Percentiles rank a stretch among this genome's conserved stretches.
Evolutionary conservation across 148 eudicot genomes (phyloP).

Genomic region (Diospyros kaki): DNA sequence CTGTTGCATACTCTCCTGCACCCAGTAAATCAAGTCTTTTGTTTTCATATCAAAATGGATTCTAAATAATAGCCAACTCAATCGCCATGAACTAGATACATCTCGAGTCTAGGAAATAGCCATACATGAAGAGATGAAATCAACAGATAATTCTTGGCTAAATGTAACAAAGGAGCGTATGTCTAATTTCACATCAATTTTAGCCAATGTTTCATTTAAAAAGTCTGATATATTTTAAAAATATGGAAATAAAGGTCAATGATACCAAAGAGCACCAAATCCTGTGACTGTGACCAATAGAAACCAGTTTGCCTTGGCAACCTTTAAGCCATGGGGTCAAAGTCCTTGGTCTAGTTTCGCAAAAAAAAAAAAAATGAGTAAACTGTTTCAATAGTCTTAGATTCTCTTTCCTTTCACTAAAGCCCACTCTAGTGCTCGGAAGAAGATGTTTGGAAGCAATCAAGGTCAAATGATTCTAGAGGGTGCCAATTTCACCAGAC

Average conservation of each 20-base stretch:
- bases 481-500: neutral
- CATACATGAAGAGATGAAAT: neutral
- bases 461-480: neutral
- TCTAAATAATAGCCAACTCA: neutral
- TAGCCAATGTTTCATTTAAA: neutral
- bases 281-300: neutral
- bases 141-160: neutral
- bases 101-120: neutral
- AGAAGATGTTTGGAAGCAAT: neutral
- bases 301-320: neutral
- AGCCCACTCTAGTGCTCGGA: neutral
- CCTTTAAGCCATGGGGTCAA: neutral
- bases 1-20: conserved; percentile 88
- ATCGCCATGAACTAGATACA: neutral
- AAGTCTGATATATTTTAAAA: too few relatives aligned
- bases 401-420: neutral
- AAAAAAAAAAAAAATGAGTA: neutral
- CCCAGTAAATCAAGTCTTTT: neutral
- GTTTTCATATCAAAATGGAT: neutral
- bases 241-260: too few relatives aligned
- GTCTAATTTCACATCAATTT: neutral
- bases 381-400: neutral
- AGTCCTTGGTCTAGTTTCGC: neutral
- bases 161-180: neutral
- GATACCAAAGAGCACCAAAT: neutral